Conservation (phyloP, 2,329 filamentous ascomycete species). For the Sclerotinia glacialis region DNA sequence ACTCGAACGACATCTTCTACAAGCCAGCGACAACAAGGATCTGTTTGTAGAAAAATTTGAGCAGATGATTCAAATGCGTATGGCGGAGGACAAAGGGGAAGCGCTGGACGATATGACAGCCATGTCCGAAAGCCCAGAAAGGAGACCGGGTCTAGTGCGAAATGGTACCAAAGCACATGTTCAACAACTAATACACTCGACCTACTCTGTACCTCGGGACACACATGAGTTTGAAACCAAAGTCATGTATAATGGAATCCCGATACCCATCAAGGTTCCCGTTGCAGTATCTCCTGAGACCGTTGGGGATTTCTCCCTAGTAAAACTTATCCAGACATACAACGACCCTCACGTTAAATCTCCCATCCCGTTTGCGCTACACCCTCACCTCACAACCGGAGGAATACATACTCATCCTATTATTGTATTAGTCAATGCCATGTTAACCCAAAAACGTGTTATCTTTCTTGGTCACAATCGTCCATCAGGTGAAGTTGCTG, state of each 20-base stretch:
- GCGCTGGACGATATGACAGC: slow-evolving; percentile 46
- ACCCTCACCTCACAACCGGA: slow-evolving; percentile 90
- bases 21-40: slow-evolving; percentile 90
- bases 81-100: slow-evolving; percentile 59
- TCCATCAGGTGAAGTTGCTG: slow-evolving; percentile 91
- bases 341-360: slow-evolving; percentile 77
- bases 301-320: slow-evolving; percentile 93
- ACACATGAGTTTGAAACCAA: slow-evolving; percentile 97
- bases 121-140: slow-evolving; percentile 47
- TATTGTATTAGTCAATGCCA: slow-evolving; percentile 88
- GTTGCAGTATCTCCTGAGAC: slow-evolving; percentile 92
- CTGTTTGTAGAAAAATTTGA: slow-evolving; percentile 98
- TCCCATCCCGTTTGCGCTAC: slow-evolving; percentile 79
- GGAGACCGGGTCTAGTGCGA: slow-evolving; percentile 43
- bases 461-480: slow-evolving; percentile 95
- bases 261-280: slow-evolving; percentile 94
- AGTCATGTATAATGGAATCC: slow-evolving; percentile 93
- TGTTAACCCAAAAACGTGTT: slow-evolving; percentile 92
- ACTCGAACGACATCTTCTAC: slow-evolving; percentile 80
- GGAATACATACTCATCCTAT: slow-evolving; percentile 89
- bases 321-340: slow-evolving; percentile 96
- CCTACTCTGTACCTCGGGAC: slow-evolving; percentile 80
- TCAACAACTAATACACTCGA: slow-evolving; percentile 51
- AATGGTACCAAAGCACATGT: slow-evolving; percentile 62
- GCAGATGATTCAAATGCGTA: slow-evolving; percentile 81